phyloP scores from a whole-genome alignment of 78 protist species.

The Parvularia atlantis region DNA sequence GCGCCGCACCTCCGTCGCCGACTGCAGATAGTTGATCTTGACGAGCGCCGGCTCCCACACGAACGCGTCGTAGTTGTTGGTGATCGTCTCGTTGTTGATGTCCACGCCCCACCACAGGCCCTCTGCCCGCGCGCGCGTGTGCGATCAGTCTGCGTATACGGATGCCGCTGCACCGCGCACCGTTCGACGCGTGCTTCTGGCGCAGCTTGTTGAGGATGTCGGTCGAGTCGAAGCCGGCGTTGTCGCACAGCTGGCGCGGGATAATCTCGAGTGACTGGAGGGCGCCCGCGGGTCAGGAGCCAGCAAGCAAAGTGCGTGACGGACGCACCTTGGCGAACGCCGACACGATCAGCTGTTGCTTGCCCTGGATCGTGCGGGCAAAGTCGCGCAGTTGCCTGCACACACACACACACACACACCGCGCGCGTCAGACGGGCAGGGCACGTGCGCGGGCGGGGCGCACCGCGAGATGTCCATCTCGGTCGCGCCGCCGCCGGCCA shows the following conservation, averaged over 20 bases:
- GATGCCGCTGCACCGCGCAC: neutral
- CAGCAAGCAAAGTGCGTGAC: too few species aligned
- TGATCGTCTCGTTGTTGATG: constrained; percentile 81
- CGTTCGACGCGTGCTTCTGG: constrained; percentile 65
- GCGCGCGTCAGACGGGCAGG: too few species aligned
- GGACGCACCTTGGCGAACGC: constrained; percentile 93
- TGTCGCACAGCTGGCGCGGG: constrained; percentile 91
- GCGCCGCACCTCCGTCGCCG: constrained; percentile 99
- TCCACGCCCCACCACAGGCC: constrained; percentile 94
- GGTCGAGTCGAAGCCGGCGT: constrained; percentile 98
- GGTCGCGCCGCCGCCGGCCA: constrained; percentile 99
- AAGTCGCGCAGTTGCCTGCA: constrained; percentile 57
- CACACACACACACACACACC: neutral
- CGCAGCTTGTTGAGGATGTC: constrained; percentile 94
- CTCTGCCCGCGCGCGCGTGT: too few species aligned
- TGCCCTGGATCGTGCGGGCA: constrained; percentile 73
- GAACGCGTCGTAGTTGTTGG: constrained; percentile 80
- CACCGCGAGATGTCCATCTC: constrained; percentile 50
- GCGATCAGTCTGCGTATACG: neutral
- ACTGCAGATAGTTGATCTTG: constrained; percentile 86
- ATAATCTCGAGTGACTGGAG: constrained; percentile 95
- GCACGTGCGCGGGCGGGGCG: too few species aligned
- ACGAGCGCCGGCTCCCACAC: constrained; percentile 98
- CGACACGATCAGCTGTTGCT: constrained; percentile 86
- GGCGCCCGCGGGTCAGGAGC: too few species aligned